These are phyloP conservation scores for Nicotiana obtusifolia DNA, from an alignment of 257 asterid species.

Conservation along the genomic window DNA sequence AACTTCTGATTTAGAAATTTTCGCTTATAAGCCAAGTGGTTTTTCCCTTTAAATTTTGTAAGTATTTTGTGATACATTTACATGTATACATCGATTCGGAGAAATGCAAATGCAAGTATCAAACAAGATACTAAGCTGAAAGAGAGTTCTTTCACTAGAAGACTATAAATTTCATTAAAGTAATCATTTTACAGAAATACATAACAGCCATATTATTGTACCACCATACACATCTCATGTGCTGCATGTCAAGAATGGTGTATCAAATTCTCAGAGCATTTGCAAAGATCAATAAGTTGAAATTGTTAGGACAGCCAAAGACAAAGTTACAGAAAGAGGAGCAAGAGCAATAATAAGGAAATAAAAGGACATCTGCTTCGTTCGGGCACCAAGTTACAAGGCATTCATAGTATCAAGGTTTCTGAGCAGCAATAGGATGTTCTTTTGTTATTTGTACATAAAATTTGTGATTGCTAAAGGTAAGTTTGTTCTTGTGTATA, in stretches of 20 bases:
- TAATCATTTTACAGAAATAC: not conserved
- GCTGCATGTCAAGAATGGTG: not conserved
- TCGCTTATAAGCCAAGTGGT: not conserved
- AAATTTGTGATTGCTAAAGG: too few species aligned
- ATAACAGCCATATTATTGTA: not conserved
- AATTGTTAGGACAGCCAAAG: not conserved
- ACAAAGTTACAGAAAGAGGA: not conserved
- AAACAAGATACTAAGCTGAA: slow-evolving; percentile 18
- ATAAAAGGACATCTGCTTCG: not conserved
- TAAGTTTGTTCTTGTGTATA: not conserved
- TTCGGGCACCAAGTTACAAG: not conserved
- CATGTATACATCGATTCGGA: slow-evolving; percentile 15
- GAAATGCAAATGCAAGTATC: slow-evolving; percentile 26
- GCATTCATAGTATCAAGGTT: not conserved
- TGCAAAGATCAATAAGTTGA: not conserved
- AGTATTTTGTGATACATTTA: slow-evolving; percentile 10
- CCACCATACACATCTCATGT: not conserved
- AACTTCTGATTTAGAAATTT: slow-evolving; percentile 35
- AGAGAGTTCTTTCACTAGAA: not conserved
- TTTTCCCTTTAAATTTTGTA: slow-evolving; percentile 22
- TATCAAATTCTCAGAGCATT: not conserved
- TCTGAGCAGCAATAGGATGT: not conserved
- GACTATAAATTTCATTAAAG: not conserved
- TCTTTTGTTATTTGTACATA: too few species aligned
- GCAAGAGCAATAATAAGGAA: not conserved